Conservation (phyloP, 768 basidiomycete genomes). For the Leccinum barrowsii region DNA sequence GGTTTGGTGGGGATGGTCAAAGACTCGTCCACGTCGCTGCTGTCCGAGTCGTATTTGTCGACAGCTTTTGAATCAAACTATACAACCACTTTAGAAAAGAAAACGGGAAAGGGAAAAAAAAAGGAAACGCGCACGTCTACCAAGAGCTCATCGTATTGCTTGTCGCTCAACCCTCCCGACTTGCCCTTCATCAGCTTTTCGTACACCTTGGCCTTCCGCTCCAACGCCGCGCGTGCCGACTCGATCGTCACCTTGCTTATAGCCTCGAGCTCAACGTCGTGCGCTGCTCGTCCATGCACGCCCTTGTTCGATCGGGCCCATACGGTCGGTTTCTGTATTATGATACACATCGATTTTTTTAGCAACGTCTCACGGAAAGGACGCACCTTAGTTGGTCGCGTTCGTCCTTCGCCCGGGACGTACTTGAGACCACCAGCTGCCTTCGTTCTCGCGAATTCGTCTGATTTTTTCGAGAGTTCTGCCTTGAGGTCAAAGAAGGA, state of each 20-base stretch:
- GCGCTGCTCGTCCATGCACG: slow-evolving; percentile 55
- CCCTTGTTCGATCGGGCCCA: slow-evolving; percentile 80
- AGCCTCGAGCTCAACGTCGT: slow-evolving; percentile 69
- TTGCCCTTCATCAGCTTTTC: slow-evolving; percentile 76
- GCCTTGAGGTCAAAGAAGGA: slow-evolving; percentile 84
- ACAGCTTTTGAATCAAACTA: slow-evolving; percentile 65
- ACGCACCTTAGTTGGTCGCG: slow-evolving; percentile 68
- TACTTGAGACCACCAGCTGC: slow-evolving; percentile 48
- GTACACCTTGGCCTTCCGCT: slow-evolving; percentile 78
- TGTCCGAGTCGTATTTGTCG: slow-evolving; percentile 60
- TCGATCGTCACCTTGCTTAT: slow-evolving; percentile 70
- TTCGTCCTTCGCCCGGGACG: slow-evolving; percentile 55
- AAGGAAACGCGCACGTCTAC: slow-evolving; percentile 61
- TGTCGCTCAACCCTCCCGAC: slow-evolving; percentile 71
- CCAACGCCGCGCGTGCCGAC: slow-evolving; percentile 63
- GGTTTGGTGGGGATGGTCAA: slow-evolving; percentile 50
- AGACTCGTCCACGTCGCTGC: slow-evolving; percentile 80
- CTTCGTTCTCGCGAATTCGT: slow-evolving; percentile 65
- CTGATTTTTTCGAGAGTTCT: slow-evolving; percentile 44
- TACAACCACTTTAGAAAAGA: background rate
- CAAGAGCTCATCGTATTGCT: slow-evolving; percentile 65
- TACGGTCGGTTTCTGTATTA: slow-evolving; percentile 63
- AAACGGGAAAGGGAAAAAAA: background rate
- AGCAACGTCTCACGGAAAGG: background rate
- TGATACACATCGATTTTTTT: background rate